phyloP scores from a whole-genome alignment of 768 basidiomycete genomes.

The Erythrobasidium yunnanense region DNA sequence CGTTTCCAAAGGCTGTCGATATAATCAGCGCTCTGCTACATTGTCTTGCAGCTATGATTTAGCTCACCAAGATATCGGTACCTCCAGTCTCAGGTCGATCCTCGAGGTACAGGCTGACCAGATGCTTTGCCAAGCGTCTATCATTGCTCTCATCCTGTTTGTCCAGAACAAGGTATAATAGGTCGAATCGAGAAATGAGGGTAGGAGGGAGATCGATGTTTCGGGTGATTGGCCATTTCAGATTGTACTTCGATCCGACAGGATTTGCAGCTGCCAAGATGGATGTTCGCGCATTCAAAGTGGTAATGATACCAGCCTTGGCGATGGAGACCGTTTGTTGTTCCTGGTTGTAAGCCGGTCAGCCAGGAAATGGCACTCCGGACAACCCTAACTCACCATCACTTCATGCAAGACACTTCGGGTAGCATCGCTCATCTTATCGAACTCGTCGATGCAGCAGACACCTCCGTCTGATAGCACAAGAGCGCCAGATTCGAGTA shows the following conservation, averaged over 20 bases:
- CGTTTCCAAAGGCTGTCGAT: slow-evolving; percentile 65
- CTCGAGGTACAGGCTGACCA: slow-evolving; percentile 87
- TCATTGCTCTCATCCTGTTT: slow-evolving; percentile 82
- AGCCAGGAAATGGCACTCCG: background rate
- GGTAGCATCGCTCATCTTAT: slow-evolving; percentile 49
- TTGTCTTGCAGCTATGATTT: background rate
- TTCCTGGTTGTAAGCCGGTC: slow-evolving; percentile 46
- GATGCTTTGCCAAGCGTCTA: slow-evolving; percentile 74
- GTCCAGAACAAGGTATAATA: slow-evolving; percentile 90
- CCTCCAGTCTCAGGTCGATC: slow-evolving; percentile 61
- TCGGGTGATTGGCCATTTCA: slow-evolving; percentile 75
- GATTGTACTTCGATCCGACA: slow-evolving; percentile 88
- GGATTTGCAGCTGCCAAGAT: slow-evolving; percentile 90
- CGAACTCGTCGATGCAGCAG: slow-evolving; percentile 95
- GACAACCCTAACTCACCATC: slow-evolving; percentile 47
- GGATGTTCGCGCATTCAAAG: slow-evolving; percentile 49
- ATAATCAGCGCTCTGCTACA: background rate
- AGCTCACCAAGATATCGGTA: slow-evolving; percentile 63
- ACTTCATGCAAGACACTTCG: slow-evolving; percentile 49
- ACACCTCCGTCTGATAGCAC: slow-evolving; percentile 93
- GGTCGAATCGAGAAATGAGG: slow-evolving; percentile 91
- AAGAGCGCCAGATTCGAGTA: slow-evolving; percentile 89
- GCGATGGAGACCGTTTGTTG: slow-evolving; percentile 51
- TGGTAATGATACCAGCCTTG: slow-evolving; percentile 50
- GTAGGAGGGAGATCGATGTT: slow-evolving; percentile 98